These are phyloP conservation scores for Ophiostoma quercus DNA, from an alignment of 2,329 filamentous ascomycete species.

Conservation along the genomic window DNA sequence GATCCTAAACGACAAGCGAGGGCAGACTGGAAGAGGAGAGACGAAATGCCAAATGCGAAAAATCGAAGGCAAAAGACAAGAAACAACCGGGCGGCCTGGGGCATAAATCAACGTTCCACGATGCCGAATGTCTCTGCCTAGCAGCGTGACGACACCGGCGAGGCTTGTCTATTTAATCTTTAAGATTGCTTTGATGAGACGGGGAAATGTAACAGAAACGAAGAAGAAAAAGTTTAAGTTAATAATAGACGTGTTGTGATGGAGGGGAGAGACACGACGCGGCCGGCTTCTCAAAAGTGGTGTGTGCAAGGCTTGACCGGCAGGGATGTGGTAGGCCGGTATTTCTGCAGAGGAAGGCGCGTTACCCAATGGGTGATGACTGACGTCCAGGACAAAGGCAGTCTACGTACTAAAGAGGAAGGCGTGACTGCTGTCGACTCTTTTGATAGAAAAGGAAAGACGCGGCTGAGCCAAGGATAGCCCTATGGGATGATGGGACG, in stretches of 20 bases:
- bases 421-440: background rate
- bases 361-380: background rate
- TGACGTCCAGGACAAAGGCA: background rate
- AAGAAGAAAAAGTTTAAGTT: slow-evolving; percentile 4
- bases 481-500: background rate
- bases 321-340: background rate
- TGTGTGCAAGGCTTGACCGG: slow-evolving; percentile 3
- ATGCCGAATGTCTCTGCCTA: slow-evolving; percentile 8
- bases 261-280: background rate
- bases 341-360: background rate
- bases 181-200: background rate
- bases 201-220: background rate
- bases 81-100: background rate
- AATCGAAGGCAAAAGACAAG: background rate
- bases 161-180: background rate
- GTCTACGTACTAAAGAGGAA: background rate
- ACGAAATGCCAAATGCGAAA: background rate
- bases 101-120: slow-evolving; percentile 6
- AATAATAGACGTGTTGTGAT: background rate
- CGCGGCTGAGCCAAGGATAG: background rate
- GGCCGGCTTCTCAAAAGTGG: background rate
- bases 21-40: no score
- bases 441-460: background rate
- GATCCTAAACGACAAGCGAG: background rate
- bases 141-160: background rate